These are phyloP conservation scores for Vigna angularis DNA, from an alignment of 306 rosid genomes.

Conservation along the genomic window DNA sequence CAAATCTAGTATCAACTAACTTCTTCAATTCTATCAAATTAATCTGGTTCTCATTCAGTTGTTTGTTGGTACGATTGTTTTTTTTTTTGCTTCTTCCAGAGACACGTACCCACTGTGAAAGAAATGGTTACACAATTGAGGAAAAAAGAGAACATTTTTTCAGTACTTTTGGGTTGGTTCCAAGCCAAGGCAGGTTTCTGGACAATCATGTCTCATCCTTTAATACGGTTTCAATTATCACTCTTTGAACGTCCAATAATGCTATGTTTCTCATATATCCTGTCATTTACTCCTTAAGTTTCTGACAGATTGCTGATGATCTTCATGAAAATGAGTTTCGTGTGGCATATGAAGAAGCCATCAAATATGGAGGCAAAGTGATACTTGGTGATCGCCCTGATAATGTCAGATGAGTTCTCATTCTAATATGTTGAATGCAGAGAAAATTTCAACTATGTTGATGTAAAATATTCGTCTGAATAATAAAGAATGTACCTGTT, in stretches of 20 bases:
- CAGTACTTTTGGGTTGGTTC: conserved; percentile 86
- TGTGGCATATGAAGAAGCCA: conserved; percentile 92
- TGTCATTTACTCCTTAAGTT: not conserved
- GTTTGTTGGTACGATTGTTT: conserved; percentile 32
- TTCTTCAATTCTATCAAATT: conserved; percentile 25
- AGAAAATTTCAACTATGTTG: no score
- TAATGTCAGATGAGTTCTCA: no score
- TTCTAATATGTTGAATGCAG: no score
- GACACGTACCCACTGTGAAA: conserved; percentile 64
- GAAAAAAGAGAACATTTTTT: conserved; percentile 81
- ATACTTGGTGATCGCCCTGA: conserved; percentile 93
- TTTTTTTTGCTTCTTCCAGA: conserved; percentile 50
- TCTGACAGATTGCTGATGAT: conserved; percentile 73
- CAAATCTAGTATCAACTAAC: not conserved
- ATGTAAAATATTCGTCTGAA: not conserved
- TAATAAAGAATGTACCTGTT: not conserved
- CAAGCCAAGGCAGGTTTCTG: conserved; percentile 81
- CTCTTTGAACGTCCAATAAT: conserved; percentile 34
- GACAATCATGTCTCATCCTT: conserved; percentile 12
- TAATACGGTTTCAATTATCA: conserved; percentile 12
- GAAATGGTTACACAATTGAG: conserved; percentile 82
- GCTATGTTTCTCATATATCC: conserved; percentile 22
- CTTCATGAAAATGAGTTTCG: conserved; percentile 95
- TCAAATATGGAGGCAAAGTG: conserved; percentile 91
- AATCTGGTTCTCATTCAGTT: conserved; percentile 40